Evolutionary conservation across 1,284 basidiomycete genomes (phyloP).

Genomic region (Naganishia albida): DNA sequence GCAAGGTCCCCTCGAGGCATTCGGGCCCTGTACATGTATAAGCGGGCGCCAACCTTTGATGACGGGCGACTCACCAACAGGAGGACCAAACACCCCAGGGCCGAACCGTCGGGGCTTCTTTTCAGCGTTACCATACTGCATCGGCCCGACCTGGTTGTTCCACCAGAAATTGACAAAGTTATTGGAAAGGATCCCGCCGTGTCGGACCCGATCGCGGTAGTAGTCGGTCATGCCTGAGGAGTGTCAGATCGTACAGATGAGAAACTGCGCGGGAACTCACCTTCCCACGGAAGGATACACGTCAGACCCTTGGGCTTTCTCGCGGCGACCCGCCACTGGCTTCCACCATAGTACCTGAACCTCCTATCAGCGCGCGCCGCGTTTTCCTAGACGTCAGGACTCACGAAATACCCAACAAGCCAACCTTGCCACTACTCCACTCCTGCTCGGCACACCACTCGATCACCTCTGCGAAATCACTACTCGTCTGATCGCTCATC

Average conservation of each 20-base stretch:
- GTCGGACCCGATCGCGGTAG: slow-evolving; percentile 47
- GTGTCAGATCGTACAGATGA: neutral
- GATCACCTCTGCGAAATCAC: slow-evolving; percentile 46
- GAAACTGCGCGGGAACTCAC: slow-evolving; percentile 14
- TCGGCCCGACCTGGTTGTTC: slow-evolving; percentile 43
- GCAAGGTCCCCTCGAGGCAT: slow-evolving; percentile 43
- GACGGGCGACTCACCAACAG: slow-evolving; percentile 1
- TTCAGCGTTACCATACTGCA: slow-evolving; percentile 45
- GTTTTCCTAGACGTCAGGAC: neutral
- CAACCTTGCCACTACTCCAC: slow-evolving; percentile 49
- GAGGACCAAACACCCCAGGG: slow-evolving; percentile 25
- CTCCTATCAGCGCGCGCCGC: neutral
- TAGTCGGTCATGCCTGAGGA: slow-evolving; percentile 44
- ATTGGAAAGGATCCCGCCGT: slow-evolving; percentile 48
- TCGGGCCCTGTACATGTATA: slow-evolving; percentile 34
- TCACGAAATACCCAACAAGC: slow-evolving; percentile 46
- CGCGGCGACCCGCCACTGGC: slow-evolving; percentile 50
- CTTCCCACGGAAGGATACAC: slow-evolving; percentile 51
- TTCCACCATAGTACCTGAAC: slow-evolving; percentile 43
- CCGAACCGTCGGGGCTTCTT: slow-evolving; percentile 36
- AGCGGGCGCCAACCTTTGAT: neutral
- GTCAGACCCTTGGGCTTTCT: slow-evolving; percentile 47
- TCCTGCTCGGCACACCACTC: slow-evolving; percentile 50
- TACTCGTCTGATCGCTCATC: slow-evolving; percentile 43
- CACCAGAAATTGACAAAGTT: slow-evolving; percentile 47